phyloP scores from a whole-genome alignment of 1,284 basidiomycete genomes.

The Puccinia brachypodii region DNA sequence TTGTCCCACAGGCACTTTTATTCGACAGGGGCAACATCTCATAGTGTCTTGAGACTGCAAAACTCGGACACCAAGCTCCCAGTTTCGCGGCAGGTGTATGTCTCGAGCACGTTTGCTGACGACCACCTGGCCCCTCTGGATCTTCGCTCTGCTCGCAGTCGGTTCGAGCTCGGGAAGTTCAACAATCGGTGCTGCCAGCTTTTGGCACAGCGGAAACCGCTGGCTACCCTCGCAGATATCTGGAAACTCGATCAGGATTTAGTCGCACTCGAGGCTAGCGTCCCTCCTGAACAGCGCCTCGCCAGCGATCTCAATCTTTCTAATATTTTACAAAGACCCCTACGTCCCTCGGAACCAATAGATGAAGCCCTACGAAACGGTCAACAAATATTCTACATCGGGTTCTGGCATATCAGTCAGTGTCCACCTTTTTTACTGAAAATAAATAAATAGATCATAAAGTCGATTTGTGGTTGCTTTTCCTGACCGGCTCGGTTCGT shows the following conservation, averaged over 20 bases:
- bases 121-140: background rate
- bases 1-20: conserved; percentile 29
- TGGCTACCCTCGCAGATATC: conserved; percentile 42
- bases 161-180: conserved; percentile 44
- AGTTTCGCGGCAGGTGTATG: conserved; percentile 1
- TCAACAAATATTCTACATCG: conserved; percentile 47
- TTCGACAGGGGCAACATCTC: conserved; percentile 35
- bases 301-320: conserved; percentile 16
- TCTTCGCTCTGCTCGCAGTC: conserved; percentile 27
- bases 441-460: background rate
- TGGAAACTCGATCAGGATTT: conserved; percentile 42
- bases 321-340: conserved; percentile 1
- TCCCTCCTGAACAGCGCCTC: conserved; percentile 23
- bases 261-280: conserved; percentile 28
- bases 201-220: conserved; percentile 27
- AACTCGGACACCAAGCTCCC: conserved; percentile 40
- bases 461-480: background rate
- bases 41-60: conserved; percentile 35
- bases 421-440: background rate
- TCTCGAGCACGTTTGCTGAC: background rate
- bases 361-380: conserved; percentile 33
- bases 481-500: background rate
- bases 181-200: conserved; percentile 46
- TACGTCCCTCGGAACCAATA: conserved; percentile 1
- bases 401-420: conserved; percentile 44